Conservation (phyloP, 225 moss, liverwort and hornwort species). For the Pseudisothecium myosuroides region DNA sequence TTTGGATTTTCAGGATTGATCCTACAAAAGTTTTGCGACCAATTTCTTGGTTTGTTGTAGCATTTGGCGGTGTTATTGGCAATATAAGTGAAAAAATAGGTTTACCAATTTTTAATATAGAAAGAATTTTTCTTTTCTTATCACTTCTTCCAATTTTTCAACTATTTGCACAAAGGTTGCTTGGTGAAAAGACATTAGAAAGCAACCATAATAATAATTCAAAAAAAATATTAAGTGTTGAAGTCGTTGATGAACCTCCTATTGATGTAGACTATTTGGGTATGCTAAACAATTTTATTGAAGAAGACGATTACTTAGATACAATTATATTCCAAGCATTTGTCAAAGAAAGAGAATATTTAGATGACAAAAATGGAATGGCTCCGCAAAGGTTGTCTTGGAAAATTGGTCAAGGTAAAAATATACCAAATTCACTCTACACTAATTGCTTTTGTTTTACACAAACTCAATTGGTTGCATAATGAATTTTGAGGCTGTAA, state of each 20-base stretch:
- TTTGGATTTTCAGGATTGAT: not conserved
- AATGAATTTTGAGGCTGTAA: not conserved
- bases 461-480: not conserved
- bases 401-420: not conserved
- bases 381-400: not conserved
- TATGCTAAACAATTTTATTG: conserved; percentile 6
- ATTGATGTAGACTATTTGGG: conserved; percentile 9
- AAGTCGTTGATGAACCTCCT: not conserved
- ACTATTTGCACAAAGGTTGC: not conserved
- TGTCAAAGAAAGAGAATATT: not conserved
- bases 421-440: not conserved
- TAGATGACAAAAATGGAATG: not conserved
- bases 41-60: conserved; percentile 1
- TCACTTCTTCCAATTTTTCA: conserved; percentile 19
- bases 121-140: conserved; percentile 19
- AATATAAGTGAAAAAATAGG: not conserved
- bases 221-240: not conserved
- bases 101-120: not conserved
- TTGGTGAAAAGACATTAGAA: not conserved
- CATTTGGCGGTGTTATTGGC: conserved; percentile 12
- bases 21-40: not conserved
- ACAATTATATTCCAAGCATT: not conserved
- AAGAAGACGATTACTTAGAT: conserved; percentile 9
- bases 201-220: not conserved
- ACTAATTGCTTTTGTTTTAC: not conserved